These are phyloP conservation scores for Entrophospora sp. DNA, from an alignment of 192 early-diverging fungal species.

Conservation along the genomic window DNA sequence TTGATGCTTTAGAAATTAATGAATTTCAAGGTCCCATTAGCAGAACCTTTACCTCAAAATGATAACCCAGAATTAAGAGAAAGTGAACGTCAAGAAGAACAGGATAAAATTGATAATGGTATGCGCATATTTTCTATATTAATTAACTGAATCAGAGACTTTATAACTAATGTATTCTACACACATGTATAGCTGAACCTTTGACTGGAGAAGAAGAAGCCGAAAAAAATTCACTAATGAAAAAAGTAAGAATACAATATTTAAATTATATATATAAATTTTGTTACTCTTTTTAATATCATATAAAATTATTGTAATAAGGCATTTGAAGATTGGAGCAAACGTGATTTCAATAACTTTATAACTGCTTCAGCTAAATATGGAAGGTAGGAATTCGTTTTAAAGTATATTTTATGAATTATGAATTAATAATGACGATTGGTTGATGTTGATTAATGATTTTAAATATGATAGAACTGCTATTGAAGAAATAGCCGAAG, in stretches of 20 bases:
- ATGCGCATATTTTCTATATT: too few relatives aligned
- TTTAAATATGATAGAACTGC: constrained; percentile 41
- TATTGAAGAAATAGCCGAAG: constrained; percentile 63
- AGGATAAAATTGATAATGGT: constrained; percentile 74
- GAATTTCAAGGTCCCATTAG: constrained; percentile 59
- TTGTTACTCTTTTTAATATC: not conserved
- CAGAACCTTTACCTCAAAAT: constrained; percentile 32
- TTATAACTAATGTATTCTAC: not conserved
- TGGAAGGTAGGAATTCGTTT: constrained; percentile 47
- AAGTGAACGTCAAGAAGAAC: constrained; percentile 61
- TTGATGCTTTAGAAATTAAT: constrained; percentile 58
- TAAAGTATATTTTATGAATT: not conserved
- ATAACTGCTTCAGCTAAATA: constrained; percentile 79
- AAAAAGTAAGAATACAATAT: constrained; percentile 14
- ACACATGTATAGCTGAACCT: constrained; percentile 56
- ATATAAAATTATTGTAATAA: constrained; percentile 31
- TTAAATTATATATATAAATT: not conserved
- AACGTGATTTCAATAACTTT: constrained; percentile 81
- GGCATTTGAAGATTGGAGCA: constrained; percentile 87
- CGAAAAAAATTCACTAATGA: constrained; percentile 55
- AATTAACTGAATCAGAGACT: too few relatives aligned
- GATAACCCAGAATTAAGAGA: constrained; percentile 41
- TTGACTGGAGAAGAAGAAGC: constrained; percentile 81
- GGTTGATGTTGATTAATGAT: not conserved
- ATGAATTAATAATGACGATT: not conserved